Evolutionary conservation across 163 green algal species (phyloP), one percentile per base, ranked within the genome.

Genomic region (Trebouxia gelatinosa): DNA sequence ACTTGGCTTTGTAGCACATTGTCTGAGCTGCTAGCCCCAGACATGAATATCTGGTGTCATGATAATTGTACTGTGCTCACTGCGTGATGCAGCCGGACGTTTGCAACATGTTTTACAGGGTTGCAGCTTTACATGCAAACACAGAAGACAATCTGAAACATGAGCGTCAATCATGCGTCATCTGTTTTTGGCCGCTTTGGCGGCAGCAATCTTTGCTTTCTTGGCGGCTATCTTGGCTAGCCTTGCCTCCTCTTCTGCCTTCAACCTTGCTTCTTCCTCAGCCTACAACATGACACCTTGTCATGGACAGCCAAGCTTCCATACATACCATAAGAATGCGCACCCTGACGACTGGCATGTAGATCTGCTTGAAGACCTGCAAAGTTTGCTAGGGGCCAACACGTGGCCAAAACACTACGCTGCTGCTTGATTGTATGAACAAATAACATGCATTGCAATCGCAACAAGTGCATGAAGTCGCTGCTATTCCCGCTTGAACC

Each of bases 181-280:
- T 67, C 54, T 68, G 31, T 61, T 61, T 26, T 78, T 67, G 21
- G 71, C 71, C 51, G 71, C 71, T 46, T 59, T 61, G 19, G 68
- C 68, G 31, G 68, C 68, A 51, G 64, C 64, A 34, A 72, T 50
- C n/a, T 72, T 72, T 35, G 64, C 64, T 13, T 76, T 76, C 21
- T 38, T 76, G 16, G 68, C 68, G 29, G 68, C 68, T 46, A 61
- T 46, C 40, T 76, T 76, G 29, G 68, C 68, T 38, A 90, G 59
- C 29, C 77, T 38, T 29, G 78, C 74, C 65, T 91, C 81, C 54
- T 89, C 90, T 54, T 90, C 86, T 19, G 80, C 75, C 66, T 88
- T 85, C 40, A 93, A 82, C 23, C 78, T 74, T 6, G 65, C 76
- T 3, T 83, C 75, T 79, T 91, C 87, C 26, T 75, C 59, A 40